Percentiles rank a stretch among this genome's conserved stretches.
Conservation (phyloP, 257 asterid genomes). For the Paraleonurus japonicus region DNA sequence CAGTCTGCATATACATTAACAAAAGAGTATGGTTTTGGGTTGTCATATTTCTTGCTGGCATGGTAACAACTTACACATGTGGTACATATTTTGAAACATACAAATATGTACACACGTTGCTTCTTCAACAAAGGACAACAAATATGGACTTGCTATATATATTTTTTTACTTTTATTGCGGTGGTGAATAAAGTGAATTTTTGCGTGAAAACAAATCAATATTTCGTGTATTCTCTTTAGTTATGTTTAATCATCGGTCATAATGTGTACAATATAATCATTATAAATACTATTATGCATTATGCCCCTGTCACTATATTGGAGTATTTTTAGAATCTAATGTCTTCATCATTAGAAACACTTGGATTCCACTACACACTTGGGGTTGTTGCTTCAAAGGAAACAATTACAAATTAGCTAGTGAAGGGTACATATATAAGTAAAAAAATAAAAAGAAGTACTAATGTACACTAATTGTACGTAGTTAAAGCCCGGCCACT, state of each 20-base stretch:
- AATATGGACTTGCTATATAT: neutral
- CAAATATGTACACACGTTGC: neutral
- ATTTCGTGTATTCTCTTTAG: too few species aligned
- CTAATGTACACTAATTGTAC: too few species aligned
- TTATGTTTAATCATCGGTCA: neutral
- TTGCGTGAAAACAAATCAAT: too few species aligned
- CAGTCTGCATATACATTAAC: neutral
- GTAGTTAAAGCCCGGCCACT: neutral
- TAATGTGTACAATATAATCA: neutral
- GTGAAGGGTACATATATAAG: neutral
- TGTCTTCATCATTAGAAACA: neutral
- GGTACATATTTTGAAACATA: neutral
- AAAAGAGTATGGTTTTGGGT: slow-evolving; percentile 9
- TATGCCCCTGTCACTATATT: neutral
- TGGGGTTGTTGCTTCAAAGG: neutral
- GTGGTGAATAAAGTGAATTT: neutral
- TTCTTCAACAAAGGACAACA: neutral
- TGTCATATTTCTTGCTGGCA: slow-evolving; percentile 11
- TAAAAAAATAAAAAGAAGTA: too few species aligned
- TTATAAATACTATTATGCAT: neutral
- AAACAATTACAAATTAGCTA: neutral
- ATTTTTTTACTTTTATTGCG: too few species aligned
- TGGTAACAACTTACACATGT: neutral
- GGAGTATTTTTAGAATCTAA: neutral
- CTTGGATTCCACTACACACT: neutral